Conservation (phyloP, 331 rosid genomes). For the Malus hybrid region DNA sequence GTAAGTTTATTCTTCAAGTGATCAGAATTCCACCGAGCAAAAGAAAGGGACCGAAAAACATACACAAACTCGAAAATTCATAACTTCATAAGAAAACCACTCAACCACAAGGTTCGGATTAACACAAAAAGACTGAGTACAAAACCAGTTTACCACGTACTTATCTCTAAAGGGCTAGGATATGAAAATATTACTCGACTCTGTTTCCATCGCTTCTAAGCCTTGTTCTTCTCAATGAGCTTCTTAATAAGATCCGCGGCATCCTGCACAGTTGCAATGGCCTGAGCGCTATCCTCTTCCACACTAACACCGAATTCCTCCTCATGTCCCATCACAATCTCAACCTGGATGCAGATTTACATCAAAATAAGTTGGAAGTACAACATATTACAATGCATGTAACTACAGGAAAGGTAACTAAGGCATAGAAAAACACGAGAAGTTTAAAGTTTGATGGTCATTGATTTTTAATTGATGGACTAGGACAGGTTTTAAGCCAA, state of each 20-base stretch:
- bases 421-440: too few relatives aligned
- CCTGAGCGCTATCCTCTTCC: slow-evolving; percentile 57
- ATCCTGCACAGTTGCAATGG: slow-evolving; percentile 59
- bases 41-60: background rate
- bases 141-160: background rate
- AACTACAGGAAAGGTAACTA: background rate
- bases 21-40: too few relatives aligned
- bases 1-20: too few relatives aligned
- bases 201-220: slow-evolving; percentile 23
- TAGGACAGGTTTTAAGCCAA: too few relatives aligned
- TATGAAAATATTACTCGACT: background rate
- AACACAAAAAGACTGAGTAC: slow-evolving; percentile 11
- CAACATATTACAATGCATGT: background rate
- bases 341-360: slow-evolving; percentile 30
- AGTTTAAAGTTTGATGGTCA: too few relatives aligned
- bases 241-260: slow-evolving; percentile 66
- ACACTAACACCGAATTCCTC: slow-evolving; percentile 62
- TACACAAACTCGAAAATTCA: background rate
- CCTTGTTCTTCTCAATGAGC: slow-evolving; percentile 31
- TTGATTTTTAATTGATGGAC: too few relatives aligned
- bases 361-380: background rate
- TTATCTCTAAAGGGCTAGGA: background rate
- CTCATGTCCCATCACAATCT: slow-evolving; percentile 73
- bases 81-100: background rate
- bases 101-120: background rate